Percentiles rank a stretch among this genome's conserved stretches.
Evolutionary conservation across 2,329 filamentous ascomycete genomes (phyloP).

Genomic region (Aspergillus sp.): DNA sequence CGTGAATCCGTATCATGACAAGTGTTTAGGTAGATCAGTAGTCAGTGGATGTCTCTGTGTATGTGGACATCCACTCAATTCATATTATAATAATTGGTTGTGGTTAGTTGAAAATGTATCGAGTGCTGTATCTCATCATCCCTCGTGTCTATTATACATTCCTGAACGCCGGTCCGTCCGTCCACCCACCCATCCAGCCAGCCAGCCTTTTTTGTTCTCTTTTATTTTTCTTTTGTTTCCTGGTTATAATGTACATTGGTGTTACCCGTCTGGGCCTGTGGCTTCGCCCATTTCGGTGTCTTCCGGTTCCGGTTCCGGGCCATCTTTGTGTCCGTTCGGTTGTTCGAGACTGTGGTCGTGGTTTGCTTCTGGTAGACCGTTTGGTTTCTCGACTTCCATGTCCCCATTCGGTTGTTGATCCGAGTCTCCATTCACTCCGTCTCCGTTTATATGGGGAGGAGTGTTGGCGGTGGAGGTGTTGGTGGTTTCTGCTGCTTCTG

Average conservation of each 20-base stretch:
- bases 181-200: neutral
- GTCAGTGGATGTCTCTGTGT: too few species aligned
- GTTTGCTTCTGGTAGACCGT: too few species aligned
- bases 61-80: too few species aligned
- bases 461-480: neutral
- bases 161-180: neutral
- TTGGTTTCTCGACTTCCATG: too few species aligned
- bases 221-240: neutral
- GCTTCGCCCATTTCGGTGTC: slow-evolving; percentile 6
- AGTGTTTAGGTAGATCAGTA: too few species aligned
- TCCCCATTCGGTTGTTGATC: too few species aligned
- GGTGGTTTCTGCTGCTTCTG: neutral
- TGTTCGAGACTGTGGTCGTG: neutral
- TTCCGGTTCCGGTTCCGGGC: neutral
- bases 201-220: neutral
- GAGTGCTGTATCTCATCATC: neutral
- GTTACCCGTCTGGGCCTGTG: neutral
- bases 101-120: neutral
- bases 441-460: too few species aligned
- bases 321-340: neutral
- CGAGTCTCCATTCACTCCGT: too few species aligned
- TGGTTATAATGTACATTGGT: neutral
- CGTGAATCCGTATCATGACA: too few species aligned
- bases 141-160: slow-evolving; percentile 7
- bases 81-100: neutral